These are phyloP conservation scores for Cnidoscolus chayamansa DNA, from an alignment of 441 rosid species.

Conservation along the genomic window DNA sequence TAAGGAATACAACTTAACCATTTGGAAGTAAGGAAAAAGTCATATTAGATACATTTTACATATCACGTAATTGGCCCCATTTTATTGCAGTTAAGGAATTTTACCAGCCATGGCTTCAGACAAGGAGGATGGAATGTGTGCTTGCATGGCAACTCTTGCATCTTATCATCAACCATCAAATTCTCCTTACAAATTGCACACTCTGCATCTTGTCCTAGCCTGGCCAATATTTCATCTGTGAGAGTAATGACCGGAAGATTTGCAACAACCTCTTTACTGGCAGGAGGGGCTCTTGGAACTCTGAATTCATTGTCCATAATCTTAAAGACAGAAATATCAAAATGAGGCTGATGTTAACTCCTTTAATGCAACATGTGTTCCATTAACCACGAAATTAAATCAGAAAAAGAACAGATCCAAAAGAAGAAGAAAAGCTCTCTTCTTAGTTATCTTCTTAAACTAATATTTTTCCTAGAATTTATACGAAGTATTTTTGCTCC, in stretches of 20 bases:
- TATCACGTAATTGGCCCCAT: neutral
- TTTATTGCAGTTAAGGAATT: neutral
- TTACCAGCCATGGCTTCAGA: conserved; percentile 96
- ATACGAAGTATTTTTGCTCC: neutral
- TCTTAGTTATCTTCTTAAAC: neutral
- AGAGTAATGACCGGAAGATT: conserved; percentile 72
- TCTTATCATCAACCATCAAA: conserved; percentile 68
- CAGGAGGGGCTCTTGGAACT: conserved; percentile 81
- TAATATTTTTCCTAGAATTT: conserved; percentile 4
- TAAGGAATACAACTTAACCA: neutral
- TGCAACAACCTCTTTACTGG: conserved; percentile 88
- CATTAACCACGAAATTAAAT: conserved; percentile 1
- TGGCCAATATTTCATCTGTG: conserved; percentile 59
- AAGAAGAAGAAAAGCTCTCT: neutral
- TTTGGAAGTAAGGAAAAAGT: neutral
- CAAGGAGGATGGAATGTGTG: conserved; percentile 91
- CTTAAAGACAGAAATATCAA: conserved; percentile 28
- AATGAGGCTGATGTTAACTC: neutral
- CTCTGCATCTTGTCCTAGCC: conserved; percentile 59
- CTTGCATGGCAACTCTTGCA: conserved; percentile 94
- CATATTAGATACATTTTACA: neutral
- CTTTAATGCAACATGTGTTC: neutral
- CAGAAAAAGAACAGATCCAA: neutral
- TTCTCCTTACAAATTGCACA: conserved; percentile 89
- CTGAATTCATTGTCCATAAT: conserved; percentile 41